These are phyloP conservation scores for Acer saccharum DNA, from an alignment of 345 rosid species.

Conservation along the genomic window DNA sequence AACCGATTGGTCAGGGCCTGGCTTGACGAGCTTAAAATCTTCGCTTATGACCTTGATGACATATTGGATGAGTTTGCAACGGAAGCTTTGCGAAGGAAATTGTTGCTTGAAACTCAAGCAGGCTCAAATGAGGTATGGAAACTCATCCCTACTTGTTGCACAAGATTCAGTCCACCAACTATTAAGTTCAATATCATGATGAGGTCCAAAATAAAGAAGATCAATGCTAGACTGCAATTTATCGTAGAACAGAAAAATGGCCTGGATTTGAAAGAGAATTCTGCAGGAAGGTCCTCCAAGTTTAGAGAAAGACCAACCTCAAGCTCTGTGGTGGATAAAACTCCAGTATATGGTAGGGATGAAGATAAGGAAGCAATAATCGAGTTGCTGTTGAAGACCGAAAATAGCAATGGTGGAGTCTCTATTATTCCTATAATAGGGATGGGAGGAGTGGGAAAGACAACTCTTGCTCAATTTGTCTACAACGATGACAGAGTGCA, in stretches of 20 bases:
- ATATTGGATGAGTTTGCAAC: constrained; percentile 17
- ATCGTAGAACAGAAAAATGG: not conserved
- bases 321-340: not conserved
- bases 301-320: not conserved
- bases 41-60: constrained; percentile 20
- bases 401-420: not conserved
- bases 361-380: constrained; percentile 23
- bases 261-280: not conserved
- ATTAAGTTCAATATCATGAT: not conserved
- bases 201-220: not conserved
- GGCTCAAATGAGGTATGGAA: not conserved
- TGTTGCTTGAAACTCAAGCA: not conserved
- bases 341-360: constrained; percentile 29
- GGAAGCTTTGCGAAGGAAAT: not conserved
- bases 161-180: not conserved
- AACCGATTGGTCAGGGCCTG: constrained; percentile 1
- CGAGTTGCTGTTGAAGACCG: constrained; percentile 4
- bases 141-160: not conserved
- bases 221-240: constrained; percentile 5
- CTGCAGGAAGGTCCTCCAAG: not conserved
- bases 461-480: constrained; percentile 31
- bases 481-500: constrained; percentile 23
- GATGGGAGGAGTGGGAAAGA: constrained; percentile 33
- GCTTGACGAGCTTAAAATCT: constrained; percentile 16
- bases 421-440: constrained; percentile 23